These are phyloP conservation scores for Apiotrichum mycotoxinovorans DNA, from an alignment of 1,284 basidiomycete genomes.

Conservation along the genomic window DNA sequence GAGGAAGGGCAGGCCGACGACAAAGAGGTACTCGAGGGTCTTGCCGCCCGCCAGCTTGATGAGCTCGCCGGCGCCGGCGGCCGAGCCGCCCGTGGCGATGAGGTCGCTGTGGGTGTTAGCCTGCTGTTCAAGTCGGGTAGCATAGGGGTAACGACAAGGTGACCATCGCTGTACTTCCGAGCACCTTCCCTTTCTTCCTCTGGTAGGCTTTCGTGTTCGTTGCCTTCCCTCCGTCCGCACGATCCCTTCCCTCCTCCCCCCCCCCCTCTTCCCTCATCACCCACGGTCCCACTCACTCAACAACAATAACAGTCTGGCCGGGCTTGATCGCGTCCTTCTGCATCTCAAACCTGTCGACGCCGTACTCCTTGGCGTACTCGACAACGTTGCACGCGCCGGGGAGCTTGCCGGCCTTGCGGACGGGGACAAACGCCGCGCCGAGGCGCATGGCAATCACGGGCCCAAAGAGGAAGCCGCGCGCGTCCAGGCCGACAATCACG, in stretches of 20 bases:
- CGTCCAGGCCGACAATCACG: constrained; percentile 92
- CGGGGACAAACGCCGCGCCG: constrained; percentile 93
- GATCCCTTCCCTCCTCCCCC: no score
- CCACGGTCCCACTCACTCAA: constrained; percentile 58
- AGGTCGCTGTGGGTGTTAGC: constrained; percentile 59
- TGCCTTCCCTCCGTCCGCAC: no score
- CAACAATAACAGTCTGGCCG: constrained; percentile 79
- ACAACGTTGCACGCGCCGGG: constrained; percentile 78
- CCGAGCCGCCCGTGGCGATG: constrained; percentile 95
- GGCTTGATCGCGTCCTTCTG: constrained; percentile 78
- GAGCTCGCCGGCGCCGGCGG: constrained; percentile 87
- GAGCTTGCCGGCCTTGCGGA: constrained; percentile 90
- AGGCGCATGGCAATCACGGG: constrained; percentile 87
- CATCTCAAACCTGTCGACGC: constrained; percentile 87
- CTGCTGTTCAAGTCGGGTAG: not conserved
- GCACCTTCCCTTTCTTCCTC: no score
- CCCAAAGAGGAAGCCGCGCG: constrained; percentile 91
- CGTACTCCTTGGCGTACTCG: constrained; percentile 92
- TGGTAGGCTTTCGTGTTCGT: no score
- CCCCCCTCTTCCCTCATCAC: no score
- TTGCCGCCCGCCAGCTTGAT: constrained; percentile 76
- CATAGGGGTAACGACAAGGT: no score
- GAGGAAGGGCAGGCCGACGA: constrained; percentile 82
- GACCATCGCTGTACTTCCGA: no score
- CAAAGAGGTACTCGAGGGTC: constrained; percentile 89